Base-by-base conservation (phyloP, 805 yeast species). In the Lipomyces starkeyi region DNA sequence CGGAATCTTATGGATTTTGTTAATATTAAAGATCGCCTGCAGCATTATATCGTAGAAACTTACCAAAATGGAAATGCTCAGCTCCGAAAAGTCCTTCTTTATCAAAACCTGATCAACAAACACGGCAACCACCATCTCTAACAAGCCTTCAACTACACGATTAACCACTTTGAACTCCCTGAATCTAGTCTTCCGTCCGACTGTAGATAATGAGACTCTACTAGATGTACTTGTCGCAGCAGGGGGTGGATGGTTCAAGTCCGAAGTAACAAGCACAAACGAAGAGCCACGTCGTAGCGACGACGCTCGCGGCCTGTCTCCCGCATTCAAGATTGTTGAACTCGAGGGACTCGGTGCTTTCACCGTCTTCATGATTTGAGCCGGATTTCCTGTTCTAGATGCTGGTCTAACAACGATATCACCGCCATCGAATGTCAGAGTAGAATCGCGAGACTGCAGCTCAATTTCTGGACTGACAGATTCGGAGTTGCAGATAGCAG, bases 41-140 rank as follows among this genome's bases (percentile, higher is more conserved):
- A 43, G 14, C 20, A 11, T 7, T 4, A n/a, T 6, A 8, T n/a
- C 6, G 7, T 34, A 58, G 49, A 3, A 25, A 49, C 67, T 37
- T 49, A 67, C 70, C 61, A 69, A 40, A 40, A 67, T 57, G 4
- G 70, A 63, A 35, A 73, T 62, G 13, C 58, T 61, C 29, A 73
- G 64, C 37, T 71, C 74, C 14, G 72, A 64, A 55, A 65, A 67
- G 56, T 73, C 76, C 47, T 68, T 70, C 34, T 70, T 34, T 2
- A 68, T 64, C n/a, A 73, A 40, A 13, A 73, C 72, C 17, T 63
- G 66, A 47, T 73, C 73, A 8, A 71, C 67, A 40, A 72, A 58
- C 2, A 73, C 68, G 3, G 72, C 74, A 25, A 73, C 68, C 14
- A 68, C 69, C 64, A 73, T 66, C 27, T 73, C 74, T 17, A 73